Evolutionary conservation across 2,329 filamentous ascomycete species (phyloP).

Genomic region (Didymella keratinophila): DNA sequence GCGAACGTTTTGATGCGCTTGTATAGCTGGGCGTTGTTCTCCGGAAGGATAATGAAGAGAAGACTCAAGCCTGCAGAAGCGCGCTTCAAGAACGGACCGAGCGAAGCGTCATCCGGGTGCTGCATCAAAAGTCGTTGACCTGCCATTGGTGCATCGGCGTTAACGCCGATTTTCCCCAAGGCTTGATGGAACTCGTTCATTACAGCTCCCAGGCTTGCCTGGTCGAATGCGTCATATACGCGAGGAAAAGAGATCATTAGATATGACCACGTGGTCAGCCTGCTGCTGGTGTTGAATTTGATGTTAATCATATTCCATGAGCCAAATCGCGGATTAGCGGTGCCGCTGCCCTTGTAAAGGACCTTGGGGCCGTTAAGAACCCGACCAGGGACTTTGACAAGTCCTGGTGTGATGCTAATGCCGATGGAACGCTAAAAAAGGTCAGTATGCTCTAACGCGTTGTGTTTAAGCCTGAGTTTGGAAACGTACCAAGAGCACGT

Average conservation of each 20-base stretch:
- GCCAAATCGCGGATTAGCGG: slow-evolving; percentile 55
- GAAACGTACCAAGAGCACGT: slow-evolving; percentile 26
- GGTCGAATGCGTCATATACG: neutral
- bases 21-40: slow-evolving; percentile 28
- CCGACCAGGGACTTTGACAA: slow-evolving; percentile 75
- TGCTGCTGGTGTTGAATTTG: slow-evolving; percentile 25
- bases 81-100: neutral
- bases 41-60: slow-evolving; percentile 29
- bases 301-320: slow-evolving; percentile 60
- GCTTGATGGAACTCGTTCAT: slow-evolving; percentile 20
- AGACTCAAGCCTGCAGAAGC: neutral
- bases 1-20: slow-evolving; percentile 35
- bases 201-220: neutral
- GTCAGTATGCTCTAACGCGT: neutral
- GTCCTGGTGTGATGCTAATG: slow-evolving; percentile 63
- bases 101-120: neutral
- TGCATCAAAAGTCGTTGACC: neutral
- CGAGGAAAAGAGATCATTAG: neutral
- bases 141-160: slow-evolving; percentile 5
- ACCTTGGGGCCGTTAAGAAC: slow-evolving; percentile 68
- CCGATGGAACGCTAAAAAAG: slow-evolving; percentile 60
- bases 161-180: slow-evolving; percentile 23
- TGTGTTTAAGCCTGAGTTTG: neutral
- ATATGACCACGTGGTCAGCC: neutral
- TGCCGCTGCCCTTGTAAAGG: slow-evolving; percentile 57